Conservation (phyloP, 768 basidiomycete genomes). For the Leccinum aurantiacum region DNA sequence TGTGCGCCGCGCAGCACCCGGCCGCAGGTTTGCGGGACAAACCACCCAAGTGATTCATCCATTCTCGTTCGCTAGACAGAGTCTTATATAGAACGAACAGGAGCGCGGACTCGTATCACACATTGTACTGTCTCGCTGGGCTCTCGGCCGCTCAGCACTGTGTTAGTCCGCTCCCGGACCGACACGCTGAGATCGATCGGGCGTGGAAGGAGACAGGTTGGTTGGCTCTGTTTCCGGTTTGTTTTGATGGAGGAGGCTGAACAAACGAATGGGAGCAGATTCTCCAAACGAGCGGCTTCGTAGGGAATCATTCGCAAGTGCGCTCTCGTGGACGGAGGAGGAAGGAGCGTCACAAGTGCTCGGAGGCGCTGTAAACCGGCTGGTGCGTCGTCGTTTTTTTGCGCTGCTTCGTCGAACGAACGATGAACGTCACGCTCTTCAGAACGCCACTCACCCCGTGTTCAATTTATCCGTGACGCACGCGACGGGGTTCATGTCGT, state of each 20-base stretch:
- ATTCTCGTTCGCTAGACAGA: not conserved
- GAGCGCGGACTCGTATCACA: conserved; percentile 92
- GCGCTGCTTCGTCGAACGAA: not conserved
- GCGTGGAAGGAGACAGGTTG: conserved; percentile 38
- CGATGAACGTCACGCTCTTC: not conserved
- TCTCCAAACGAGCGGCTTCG: conserved; percentile 31
- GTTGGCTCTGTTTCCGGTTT: conserved; percentile 7
- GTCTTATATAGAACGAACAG: conserved; percentile 39
- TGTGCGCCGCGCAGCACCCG: conserved; percentile 82
- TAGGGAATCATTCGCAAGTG: conserved; percentile 49
- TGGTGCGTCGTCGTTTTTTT: conserved; percentile 43
- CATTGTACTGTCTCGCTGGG: conserved; percentile 88
- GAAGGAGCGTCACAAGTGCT: conserved; percentile 55
- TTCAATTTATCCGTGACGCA: conserved; percentile 76
- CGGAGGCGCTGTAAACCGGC: conserved; percentile 60
- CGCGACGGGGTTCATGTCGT: conserved; percentile 60
- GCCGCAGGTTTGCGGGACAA: conserved; percentile 92
- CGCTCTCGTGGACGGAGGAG: conserved; percentile 68
- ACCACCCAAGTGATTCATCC: conserved; percentile 74
- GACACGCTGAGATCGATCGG: conserved; percentile 34
- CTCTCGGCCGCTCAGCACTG: conserved; percentile 86
- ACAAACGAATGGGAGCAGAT: conserved; percentile 24
- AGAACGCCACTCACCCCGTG: conserved; percentile 84
- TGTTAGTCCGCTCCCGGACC: conserved; percentile 48
- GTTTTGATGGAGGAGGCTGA: conserved; percentile 6